phyloP scores from a whole-genome alignment of 1,139 yeast species.

The Hyphopichia fennica region DNA sequence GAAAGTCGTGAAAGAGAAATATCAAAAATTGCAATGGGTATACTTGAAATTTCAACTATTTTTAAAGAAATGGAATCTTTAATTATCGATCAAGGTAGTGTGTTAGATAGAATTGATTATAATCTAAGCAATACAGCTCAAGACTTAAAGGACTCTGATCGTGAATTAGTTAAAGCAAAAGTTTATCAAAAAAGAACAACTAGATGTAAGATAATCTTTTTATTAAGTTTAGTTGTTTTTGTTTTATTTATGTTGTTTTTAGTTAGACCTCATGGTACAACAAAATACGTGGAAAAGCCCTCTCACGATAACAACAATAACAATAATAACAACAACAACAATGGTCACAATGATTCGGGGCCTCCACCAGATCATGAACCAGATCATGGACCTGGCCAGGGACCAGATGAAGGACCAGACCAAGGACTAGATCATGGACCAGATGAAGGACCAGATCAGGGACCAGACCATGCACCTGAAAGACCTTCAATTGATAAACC shows the following conservation, averaged over 20 bases:
- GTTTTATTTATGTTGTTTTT: conserved; percentile 71
- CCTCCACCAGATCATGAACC: neutral
- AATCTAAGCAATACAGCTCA: conserved; percentile 78
- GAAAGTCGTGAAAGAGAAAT: conserved; percentile 87
- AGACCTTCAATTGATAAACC: conserved; percentile 5
- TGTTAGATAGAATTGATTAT: conserved; percentile 89
- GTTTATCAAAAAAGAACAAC: conserved; percentile 84
- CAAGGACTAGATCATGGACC: neutral
- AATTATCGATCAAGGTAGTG: conserved; percentile 94
- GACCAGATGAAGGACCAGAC: conserved; percentile 1
- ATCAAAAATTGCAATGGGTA: conserved; percentile 88
- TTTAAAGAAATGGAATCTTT: conserved; percentile 90
- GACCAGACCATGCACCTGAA: conserved; percentile 1
- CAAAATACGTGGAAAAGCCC: conserved; percentile 26
- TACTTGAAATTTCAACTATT: conserved; percentile 86
- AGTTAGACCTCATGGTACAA: conserved; percentile 54
- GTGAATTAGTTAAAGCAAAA: conserved; percentile 74
- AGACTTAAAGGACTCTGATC: conserved; percentile 74
- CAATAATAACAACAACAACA: neutral
- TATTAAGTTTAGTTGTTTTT: conserved; percentile 68
- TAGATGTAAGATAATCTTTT: conserved; percentile 82
- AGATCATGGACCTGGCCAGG: neutral
- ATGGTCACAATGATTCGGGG: neutral
- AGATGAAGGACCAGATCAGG: neutral
- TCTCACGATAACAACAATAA: neutral